Evolutionary conservation across 75 land plant species (phyloP).

Genomic region (Isoetes taiwanensis): DNA sequence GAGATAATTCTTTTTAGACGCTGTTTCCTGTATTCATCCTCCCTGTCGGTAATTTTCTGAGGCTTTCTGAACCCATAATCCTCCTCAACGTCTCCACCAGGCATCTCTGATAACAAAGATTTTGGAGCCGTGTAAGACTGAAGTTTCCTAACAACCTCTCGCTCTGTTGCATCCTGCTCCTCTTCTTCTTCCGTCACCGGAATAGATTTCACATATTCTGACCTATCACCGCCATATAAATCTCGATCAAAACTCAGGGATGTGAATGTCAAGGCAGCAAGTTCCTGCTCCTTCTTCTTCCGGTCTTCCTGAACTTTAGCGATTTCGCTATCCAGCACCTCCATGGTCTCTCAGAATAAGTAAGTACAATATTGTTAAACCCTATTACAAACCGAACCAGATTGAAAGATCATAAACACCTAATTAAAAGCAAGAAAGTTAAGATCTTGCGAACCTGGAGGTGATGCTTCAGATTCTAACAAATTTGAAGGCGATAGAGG

Average conservation of each 20-base stretch:
- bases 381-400: no score
- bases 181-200: constrained; percentile 78
- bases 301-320: constrained; percentile 80
- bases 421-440: no score
- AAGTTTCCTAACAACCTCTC: constrained; percentile 51
- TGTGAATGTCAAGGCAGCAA: constrained; percentile 46
- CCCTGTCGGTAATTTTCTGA: constrained; percentile 59
- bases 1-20: constrained; percentile 65
- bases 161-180: constrained; percentile 37
- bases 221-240: constrained; percentile 46
- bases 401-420: no score
- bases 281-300: constrained; percentile 55
- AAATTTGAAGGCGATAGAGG: no score
- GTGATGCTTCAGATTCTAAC: no score
- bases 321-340: constrained; percentile 44
- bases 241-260: constrained; percentile 62
- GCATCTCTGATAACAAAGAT: constrained; percentile 46
- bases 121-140: constrained; percentile 84
- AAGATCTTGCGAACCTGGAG: no score
- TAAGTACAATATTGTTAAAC: no score
- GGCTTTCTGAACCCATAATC: constrained; percentile 70
- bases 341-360: no score
- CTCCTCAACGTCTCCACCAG: constrained; percentile 26
- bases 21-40: constrained; percentile 78
- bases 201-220: constrained; percentile 63